Percentiles rank a stretch among this genome's conserved stretches.
phyloP scores from a whole-genome alignment of 2,329 filamentous ascomycete species.

The Alternaria burnsii region DNA sequence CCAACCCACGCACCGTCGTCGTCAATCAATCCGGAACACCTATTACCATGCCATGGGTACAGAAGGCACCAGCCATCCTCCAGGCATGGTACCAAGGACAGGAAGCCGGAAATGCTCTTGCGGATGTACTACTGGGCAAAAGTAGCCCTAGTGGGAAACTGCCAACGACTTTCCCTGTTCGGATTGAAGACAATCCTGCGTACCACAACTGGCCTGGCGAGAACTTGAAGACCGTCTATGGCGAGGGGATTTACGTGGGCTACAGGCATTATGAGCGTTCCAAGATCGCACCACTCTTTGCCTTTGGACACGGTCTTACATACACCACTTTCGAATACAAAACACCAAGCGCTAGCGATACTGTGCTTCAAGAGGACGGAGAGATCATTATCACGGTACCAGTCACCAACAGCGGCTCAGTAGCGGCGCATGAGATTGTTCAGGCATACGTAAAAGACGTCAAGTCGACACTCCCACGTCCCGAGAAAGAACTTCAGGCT shows the following conservation, averaged over 20 bases:
- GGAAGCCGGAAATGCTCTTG: conserved; percentile 82
- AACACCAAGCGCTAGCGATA: conserved; percentile 61
- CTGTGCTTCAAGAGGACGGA: conserved; percentile 57
- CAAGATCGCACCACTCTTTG: conserved; percentile 69
- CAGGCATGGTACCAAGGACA: conserved; percentile 90
- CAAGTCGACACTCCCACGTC: conserved; percentile 69
- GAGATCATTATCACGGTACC: conserved; percentile 59
- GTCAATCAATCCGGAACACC: conserved; percentile 81
- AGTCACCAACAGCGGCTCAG: conserved; percentile 65
- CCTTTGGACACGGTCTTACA: conserved; percentile 80
- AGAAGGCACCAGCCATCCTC: conserved; percentile 70
- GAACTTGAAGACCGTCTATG: conserved; percentile 72
- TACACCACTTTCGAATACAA: conserved; percentile 78
- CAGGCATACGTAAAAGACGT: conserved; percentile 74
- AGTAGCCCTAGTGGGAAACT: conserved; percentile 79
- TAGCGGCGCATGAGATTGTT: conserved; percentile 69
- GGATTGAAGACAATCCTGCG: conserved; percentile 70
- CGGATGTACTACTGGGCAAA: conserved; percentile 77
- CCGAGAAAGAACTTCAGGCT: conserved; percentile 74
- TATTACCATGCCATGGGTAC: conserved; percentile 74
- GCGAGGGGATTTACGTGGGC: conserved; percentile 76
- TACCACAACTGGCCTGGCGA: conserved; percentile 78
- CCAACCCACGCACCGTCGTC: conserved; percentile 73
- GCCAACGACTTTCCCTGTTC: conserved; percentile 72
- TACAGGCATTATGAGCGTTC: conserved; percentile 76